Base-by-base conservation (phyloP, 2,329 filamentous ascomycete species). In the Pseudogymnoascus pannorum region DNA sequence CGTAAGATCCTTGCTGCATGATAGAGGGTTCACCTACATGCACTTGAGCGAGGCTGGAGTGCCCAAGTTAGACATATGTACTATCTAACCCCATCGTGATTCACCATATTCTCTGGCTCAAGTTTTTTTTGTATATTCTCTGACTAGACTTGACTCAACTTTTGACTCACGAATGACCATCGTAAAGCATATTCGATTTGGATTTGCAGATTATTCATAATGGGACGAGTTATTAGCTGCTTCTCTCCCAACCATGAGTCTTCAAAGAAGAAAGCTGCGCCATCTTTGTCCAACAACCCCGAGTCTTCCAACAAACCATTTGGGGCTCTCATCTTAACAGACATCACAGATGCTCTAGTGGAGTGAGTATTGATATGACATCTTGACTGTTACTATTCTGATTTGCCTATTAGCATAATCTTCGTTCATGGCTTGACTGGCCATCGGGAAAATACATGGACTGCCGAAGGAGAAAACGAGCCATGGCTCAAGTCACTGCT, bases 351-450 rank as follows among this genome's bases (percentile, higher is more conserved):
- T 3, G 22, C 44, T 51, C 44, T 2, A 51, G 44, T 51, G 22
- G 44, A 51, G 44, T 51, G 24, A 51, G 44, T 4, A 16, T 29
- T 3, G 3, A 29, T n/a, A 29, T 29, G 44, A 29, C 3, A 16
- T 14, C 4, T n/a, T 11, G 22, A 29, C 4, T 29, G 14, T 9
- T 16, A 3, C 26, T 51, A 16, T 51, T 16, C 36, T 64, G 18
- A 18, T 42, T 36, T 58, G 33, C 20, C 44, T 61, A 14, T 20
- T 33, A 69, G 65, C 48, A 69, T 77, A 20, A 72, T 74, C 60
- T 77, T 78, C 59, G 63, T 78, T 26, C 76, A 78, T 44, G 76
- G 76, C 4, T 65, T 78, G 9, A 73, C 69, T 1, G 77, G 76
- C 1, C 66, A 75, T 60, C 72, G 75, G 1, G 70, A 74, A 4